These are phyloP conservation scores for Arthromyces matolae DNA, from an alignment of 768 basidiomycete genomes.

Conservation along the genomic window DNA sequence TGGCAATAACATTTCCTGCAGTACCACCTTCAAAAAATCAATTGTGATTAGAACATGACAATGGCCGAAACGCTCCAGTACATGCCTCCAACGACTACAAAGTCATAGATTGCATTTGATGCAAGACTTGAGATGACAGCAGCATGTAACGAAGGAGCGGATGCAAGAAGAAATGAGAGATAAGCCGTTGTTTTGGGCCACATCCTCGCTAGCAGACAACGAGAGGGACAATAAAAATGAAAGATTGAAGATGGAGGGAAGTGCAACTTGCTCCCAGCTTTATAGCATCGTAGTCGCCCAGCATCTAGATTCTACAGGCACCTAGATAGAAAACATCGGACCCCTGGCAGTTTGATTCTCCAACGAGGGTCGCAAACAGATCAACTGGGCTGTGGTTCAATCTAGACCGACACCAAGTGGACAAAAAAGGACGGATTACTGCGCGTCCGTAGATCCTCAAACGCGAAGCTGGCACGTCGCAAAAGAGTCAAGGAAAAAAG, in stretches of 20 bases:
- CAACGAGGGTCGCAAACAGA: too few relatives aligned
- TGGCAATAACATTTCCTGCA: slow-evolving; percentile 18
- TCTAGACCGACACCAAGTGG: too few relatives aligned
- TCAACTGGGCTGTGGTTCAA: too few relatives aligned
- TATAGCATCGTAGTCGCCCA: too few relatives aligned
- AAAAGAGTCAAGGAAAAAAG: too few relatives aligned
- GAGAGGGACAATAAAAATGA: neutral
- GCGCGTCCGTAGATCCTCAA: too few relatives aligned
- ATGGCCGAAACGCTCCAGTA: neutral
- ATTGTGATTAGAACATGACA: neutral
- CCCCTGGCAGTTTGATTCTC: too few relatives aligned
- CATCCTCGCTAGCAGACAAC: neutral
- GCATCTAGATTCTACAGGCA: too few relatives aligned
- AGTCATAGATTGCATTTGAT: slow-evolving; percentile 16
- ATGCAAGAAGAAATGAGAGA: neutral
- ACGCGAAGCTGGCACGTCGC: too few relatives aligned
- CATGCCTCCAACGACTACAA: slow-evolving; percentile 24
- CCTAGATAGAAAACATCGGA: too few relatives aligned
- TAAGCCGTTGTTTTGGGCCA: neutral
- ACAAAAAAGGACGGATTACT: too few relatives aligned
- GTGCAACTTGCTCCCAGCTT: too few relatives aligned
- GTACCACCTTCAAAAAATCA: slow-evolving; percentile 11
- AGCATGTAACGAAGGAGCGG: slow-evolving; percentile 1
- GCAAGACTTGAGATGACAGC: slow-evolving; percentile 3
- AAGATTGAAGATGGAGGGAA: neutral